Conservation (phyloP, 2,329 filamentous ascomycete genomes). For the Epichloe aotearoae region DNA sequence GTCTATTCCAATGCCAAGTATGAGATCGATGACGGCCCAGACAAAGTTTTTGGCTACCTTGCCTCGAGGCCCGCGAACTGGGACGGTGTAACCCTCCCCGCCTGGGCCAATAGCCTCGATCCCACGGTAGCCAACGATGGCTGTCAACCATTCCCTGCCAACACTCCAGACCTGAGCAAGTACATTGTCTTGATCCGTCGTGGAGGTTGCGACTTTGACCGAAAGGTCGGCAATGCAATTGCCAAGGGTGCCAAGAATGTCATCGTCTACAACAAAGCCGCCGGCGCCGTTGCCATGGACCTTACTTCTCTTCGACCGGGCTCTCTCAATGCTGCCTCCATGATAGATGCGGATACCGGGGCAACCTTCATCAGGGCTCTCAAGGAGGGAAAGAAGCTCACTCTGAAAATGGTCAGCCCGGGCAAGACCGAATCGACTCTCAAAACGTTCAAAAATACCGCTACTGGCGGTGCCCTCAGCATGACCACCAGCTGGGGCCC, state of each 20-base stretch:
- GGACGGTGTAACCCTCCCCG: conserved; percentile 30
- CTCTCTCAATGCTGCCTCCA: conserved; percentile 23
- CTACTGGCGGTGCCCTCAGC: conserved; percentile 38
- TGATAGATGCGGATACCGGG: conserved; percentile 29
- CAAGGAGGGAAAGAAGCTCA: conserved; percentile 28
- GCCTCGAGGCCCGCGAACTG: conserved; percentile 28
- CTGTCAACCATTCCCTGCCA: conserved; percentile 37
- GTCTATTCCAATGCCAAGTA: conserved; percentile 30
- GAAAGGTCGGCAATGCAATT: conserved; percentile 40
- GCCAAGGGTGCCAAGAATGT: conserved; percentile 46
- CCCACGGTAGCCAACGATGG: conserved; percentile 33
- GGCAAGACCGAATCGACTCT: conserved; percentile 18
- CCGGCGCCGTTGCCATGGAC: conserved; percentile 21
- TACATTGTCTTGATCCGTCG: conserved; percentile 47
- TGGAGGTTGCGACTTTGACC: conserved; percentile 41
- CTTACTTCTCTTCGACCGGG: conserved; percentile 14
- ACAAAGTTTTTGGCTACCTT: conserved; percentile 29
- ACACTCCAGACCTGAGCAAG: conserved; percentile 42
- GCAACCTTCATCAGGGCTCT: conserved; percentile 30
- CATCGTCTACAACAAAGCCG: conserved; percentile 45
- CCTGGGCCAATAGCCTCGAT: conserved; percentile 38
- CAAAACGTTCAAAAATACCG: conserved; percentile 15
- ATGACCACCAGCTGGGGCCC: conserved; percentile 47
- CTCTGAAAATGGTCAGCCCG: conserved; percentile 30
- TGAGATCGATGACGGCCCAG: conserved; percentile 21